phyloP scores from a whole-genome alignment of 108 stramenopile species.

The Nitzschia inconspicua region DNA sequence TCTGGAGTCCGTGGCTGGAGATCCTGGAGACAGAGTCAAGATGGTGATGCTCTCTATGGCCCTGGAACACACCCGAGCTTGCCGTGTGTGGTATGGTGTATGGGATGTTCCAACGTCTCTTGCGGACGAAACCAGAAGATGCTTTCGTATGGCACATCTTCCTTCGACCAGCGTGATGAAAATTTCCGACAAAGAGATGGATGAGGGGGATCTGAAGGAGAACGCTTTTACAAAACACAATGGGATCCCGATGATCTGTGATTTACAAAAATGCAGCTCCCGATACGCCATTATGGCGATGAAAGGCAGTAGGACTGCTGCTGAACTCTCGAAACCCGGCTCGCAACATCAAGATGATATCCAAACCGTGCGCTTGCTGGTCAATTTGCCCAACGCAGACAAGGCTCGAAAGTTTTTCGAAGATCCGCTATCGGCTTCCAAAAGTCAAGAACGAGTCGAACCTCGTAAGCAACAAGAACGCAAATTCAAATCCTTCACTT shows the following conservation, averaged over 20 bases:
- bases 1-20: not conserved
- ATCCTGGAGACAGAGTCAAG: not conserved
- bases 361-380: slow-evolving; percentile 22
- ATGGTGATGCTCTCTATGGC: slow-evolving; percentile 47
- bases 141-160: slow-evolving; percentile 54
- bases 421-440: not conserved
- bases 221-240: not conserved
- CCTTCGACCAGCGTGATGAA: not conserved
- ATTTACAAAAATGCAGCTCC: slow-evolving; percentile 71
- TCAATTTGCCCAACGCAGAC: slow-evolving; percentile 24
- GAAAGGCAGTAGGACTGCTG: slow-evolving; percentile 27
- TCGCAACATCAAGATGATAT: too few species aligned
- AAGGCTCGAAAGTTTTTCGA: slow-evolving; percentile 22
- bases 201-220: not conserved
- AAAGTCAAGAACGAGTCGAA: too few species aligned
- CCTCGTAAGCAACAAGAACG: too few species aligned
- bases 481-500: too few species aligned
- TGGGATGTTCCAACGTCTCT: slow-evolving; percentile 30
- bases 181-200: not conserved
- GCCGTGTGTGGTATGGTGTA: slow-evolving; percentile 65
- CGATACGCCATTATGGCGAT: slow-evolving; percentile 43
- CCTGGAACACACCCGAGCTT: slow-evolving; percentile 58
- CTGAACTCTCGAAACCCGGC: too few species aligned
- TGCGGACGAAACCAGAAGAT: slow-evolving; percentile 32
- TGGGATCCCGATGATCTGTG: slow-evolving; percentile 52